These are phyloP conservation scores for Calocera cornea DNA, from an alignment of 768 basidiomycete genomes.

Conservation along the genomic window DNA sequence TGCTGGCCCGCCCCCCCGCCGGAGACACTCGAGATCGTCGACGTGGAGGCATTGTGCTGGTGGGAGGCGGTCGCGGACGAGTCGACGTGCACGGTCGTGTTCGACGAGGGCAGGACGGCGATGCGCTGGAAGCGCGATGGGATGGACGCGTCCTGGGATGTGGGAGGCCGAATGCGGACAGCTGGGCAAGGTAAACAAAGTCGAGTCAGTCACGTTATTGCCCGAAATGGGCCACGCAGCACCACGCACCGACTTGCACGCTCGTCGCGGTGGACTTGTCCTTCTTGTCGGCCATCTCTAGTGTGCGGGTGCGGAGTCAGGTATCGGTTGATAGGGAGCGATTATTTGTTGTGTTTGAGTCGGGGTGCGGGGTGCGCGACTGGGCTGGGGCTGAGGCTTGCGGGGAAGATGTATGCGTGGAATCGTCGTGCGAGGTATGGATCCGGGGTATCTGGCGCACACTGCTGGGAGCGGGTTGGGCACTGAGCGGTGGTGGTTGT, in stretches of 20 bases:
- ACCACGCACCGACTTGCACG: slow-evolving; percentile 7
- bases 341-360: too few species aligned
- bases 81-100: slow-evolving; percentile 75
- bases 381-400: too few species aligned
- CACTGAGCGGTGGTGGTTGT: too few species aligned
- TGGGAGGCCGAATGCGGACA: slow-evolving; percentile 80
- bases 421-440: too few species aligned
- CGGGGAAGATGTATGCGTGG: too few species aligned
- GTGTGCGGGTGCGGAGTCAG: neutral
- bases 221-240: neutral
- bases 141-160: slow-evolving; percentile 71
- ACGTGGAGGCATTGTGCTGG: neutral
- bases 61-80: slow-evolving; percentile 30
- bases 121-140: slow-evolving; percentile 88
- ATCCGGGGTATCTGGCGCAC: too few species aligned
- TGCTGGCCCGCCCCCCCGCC: slow-evolving; percentile 32
- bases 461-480: too few species aligned
- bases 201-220: neutral
- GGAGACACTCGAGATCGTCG: slow-evolving; percentile 34
- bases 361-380: too few species aligned
- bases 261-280: slow-evolving; percentile 1
- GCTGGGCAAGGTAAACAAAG: slow-evolving; percentile 31
- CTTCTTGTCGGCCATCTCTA: neutral
- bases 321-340: too few species aligned
- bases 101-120: slow-evolving; percentile 63